These are phyloP conservation scores for Panellus pusillus DNA, from an alignment of 768 basidiomycete species.

Conservation along the genomic window DNA sequence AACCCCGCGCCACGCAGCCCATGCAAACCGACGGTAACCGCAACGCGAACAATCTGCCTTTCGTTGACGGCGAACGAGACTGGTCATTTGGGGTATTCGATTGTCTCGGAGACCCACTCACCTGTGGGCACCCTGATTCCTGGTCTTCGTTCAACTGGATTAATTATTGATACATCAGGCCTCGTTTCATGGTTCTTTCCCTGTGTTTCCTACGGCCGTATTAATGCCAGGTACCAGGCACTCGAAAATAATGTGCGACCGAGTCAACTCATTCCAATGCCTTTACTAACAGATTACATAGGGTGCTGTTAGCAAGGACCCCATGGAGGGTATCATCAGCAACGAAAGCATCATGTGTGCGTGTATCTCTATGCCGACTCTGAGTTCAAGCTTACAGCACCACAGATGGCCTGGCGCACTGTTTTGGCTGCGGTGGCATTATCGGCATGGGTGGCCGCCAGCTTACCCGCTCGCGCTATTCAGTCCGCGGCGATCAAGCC, in stretches of 20 bases:
- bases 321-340: slow-evolving; percentile 20
- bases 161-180: not conserved
- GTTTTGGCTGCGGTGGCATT: slow-evolving; percentile 19
- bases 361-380: not conserved
- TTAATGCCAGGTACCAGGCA: slow-evolving; percentile 19
- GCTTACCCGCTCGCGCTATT: slow-evolving; percentile 29
- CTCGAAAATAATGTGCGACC: slow-evolving; percentile 11
- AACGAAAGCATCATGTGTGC: slow-evolving; percentile 20
- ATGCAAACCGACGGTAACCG: slow-evolving; percentile 19
- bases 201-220: slow-evolving; percentile 22
- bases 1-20: slow-evolving; percentile 20
- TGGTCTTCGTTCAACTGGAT: no score
- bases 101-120: slow-evolving; percentile 19
- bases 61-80: slow-evolving; percentile 20
- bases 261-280: not conserved
- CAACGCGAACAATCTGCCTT: slow-evolving; percentile 18
- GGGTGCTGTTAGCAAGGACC: slow-evolving; percentile 20
- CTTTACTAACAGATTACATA: slow-evolving; percentile 1
- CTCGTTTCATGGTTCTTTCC: slow-evolving; percentile 23
- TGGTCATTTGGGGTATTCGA: slow-evolving; percentile 21
- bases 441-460: slow-evolving; percentile 18
- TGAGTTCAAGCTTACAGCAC: not conserved
- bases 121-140: slow-evolving; percentile 2
- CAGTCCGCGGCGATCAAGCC: slow-evolving; percentile 32
- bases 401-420: slow-evolving; percentile 16